phyloP scores from a whole-genome alignment of 108 stramenopile species.

The Parietichytrium sp. region DNA sequence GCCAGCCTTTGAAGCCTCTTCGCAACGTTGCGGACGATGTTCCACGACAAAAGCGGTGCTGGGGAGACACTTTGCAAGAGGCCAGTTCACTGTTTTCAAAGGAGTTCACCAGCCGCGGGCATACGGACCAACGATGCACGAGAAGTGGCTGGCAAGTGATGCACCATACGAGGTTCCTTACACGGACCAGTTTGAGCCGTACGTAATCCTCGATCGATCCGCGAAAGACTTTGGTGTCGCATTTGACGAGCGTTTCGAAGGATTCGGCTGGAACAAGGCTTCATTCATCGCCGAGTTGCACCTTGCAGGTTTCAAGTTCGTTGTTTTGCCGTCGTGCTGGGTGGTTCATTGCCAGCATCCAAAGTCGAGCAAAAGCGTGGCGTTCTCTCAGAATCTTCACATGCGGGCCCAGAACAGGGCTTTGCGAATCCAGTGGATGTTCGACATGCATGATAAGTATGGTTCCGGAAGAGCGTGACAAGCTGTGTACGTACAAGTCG shows the following conservation, averaged over 20 bases:
- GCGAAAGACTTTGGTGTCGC: background rate
- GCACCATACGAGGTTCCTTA: background rate
- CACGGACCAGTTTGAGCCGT: background rate
- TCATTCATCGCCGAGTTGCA: background rate
- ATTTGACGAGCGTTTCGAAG: constrained; percentile 33
- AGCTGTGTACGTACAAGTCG: too few species aligned
- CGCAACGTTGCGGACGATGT: background rate
- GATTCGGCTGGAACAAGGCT: constrained; percentile 28
- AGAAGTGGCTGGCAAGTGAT: background rate
- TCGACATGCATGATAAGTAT: background rate
- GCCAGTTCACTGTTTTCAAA: background rate
- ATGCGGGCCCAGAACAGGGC: constrained; percentile 9
- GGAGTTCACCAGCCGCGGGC: constrained; percentile 31
- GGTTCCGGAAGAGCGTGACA: too few species aligned
- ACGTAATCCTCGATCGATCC: background rate
- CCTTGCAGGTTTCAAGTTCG: background rate
- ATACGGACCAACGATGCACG: background rate
- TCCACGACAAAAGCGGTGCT: background rate
- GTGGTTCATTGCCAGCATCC: constrained; percentile 27
- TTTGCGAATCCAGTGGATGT: background rate
- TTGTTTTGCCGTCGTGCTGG: background rate
- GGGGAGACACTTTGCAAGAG: background rate
- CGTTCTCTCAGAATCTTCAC: background rate
- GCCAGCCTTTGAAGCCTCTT: background rate
- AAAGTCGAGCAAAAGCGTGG: constrained; percentile 6